phyloP scores from a whole-genome alignment of 2,329 filamentous ascomycete species.

The Cladophialophora yegresii region DNA sequence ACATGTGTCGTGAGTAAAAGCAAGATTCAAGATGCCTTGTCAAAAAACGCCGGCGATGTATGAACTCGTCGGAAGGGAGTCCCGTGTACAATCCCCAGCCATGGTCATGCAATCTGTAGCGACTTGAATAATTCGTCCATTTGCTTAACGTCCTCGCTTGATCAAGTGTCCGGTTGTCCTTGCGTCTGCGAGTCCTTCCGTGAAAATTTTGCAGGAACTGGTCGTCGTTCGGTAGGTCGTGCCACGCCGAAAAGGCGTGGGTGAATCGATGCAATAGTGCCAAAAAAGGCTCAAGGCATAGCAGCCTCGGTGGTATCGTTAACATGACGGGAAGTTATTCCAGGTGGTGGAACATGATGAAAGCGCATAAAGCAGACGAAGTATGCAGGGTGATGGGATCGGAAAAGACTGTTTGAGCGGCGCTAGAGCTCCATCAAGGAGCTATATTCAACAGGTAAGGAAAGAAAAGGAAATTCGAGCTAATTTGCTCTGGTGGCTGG shows the following conservation, averaged over 20 bases:
- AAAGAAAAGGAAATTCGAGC: conserved; percentile 16
- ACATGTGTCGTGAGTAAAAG: conserved; percentile 10
- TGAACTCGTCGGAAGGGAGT: conserved; percentile 10
- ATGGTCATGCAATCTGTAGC: conserved; percentile 17
- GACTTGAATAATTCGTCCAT: conserved; percentile 16
- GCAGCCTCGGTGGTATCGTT: conserved; percentile 21
- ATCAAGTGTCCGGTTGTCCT: conserved; percentile 10
- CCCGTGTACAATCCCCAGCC: conserved; percentile 13
- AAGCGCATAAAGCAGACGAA: conserved; percentile 6
- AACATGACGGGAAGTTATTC: conserved; percentile 13
- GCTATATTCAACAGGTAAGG: conserved; percentile 10
- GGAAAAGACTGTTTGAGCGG: conserved; percentile 22
- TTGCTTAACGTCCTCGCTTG: conserved; percentile 10
- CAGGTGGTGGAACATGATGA: conserved; percentile 6
- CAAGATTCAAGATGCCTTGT: conserved; percentile 12
- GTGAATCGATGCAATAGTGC: conserved; percentile 20
- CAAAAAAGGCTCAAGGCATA: conserved; percentile 20
- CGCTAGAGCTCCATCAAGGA: conserved; percentile 8
- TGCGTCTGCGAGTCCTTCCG: conserved; percentile 21
- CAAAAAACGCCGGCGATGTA: conserved; percentile 15
- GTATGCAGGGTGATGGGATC: not conserved
- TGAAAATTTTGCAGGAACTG: conserved; percentile 22
- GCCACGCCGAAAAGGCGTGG: conserved; percentile 17
- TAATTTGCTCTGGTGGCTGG: conserved; percentile 2
- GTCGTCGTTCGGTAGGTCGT: conserved; percentile 22